Evolutionary conservation across 2,329 filamentous ascomycete species (phyloP), one percentile per base, ranked within the genome.

Genomic region (Sclerotinia sclerotiorum): DNA sequence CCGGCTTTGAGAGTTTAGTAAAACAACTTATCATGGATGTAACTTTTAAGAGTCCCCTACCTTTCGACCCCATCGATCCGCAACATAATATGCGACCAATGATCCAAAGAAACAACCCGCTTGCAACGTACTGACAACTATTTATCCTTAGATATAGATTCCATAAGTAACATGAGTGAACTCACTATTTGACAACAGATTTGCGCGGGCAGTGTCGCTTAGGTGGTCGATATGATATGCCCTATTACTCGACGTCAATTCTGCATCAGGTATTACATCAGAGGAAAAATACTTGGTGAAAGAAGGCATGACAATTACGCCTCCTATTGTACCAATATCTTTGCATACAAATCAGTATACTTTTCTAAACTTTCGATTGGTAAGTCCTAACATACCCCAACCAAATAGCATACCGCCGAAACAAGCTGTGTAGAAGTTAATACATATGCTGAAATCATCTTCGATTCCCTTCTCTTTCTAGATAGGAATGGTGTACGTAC

Each of bases 291-390:
- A 87, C 81, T 79, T 76, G 76, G 86, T 82, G 73, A 91, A 92
- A 13, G 83, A 83, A 27, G 84, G 79, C 74, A 94, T 84, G 3
- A 90, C 92, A 68, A 94, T 81, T 71, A 94, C 87, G 68, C 88
- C 88, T 57, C 89, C 90, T 84, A 91, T 93, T 13, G 92, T 89
- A 76, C 90, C 88, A 79, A 91, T 89, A 77, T 92, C 90, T 74
- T 62, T 6, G 17, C 3, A 39, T 21, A 21, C 1, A 3, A 52
- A 29, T 61, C 42, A 67, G 46, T 29, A 42, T 42, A n/a, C 0
- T 27, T 11, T 19, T 17, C 19, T 17, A 24, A 21, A 15, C 8
- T 27, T 44, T 60, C 17, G 3, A 57, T 10, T 44, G 1, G 5
- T 11, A 6, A 11, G 17, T 8, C 1, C 7, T 0, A 44, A 72